These are phyloP conservation scores for Symbiotaphrina buchneri DNA, from an alignment of 495 filamentous ascomycete genomes.

Conservation along the genomic window DNA sequence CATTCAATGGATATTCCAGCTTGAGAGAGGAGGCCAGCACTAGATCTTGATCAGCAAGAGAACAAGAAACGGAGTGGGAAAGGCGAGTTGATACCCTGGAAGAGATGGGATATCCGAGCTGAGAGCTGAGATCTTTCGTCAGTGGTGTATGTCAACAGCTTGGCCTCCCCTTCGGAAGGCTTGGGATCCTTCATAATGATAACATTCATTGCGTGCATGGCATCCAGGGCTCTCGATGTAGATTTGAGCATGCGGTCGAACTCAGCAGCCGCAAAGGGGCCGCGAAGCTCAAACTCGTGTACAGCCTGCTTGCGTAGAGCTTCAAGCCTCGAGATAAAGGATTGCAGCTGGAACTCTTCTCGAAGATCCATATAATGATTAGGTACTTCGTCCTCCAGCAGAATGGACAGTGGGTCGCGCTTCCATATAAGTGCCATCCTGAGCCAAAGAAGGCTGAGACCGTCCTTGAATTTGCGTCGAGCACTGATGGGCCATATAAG, in stretches of 20 bases:
- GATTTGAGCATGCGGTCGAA: conserved; percentile 53
- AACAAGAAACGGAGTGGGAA: too few species aligned
- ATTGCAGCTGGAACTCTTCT: conserved; percentile 51
- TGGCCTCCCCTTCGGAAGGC: conserved; percentile 56
- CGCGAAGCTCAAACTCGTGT: conserved; percentile 64
- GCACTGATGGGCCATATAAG: conserved; percentile 87
- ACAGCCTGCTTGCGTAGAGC: conserved; percentile 46
- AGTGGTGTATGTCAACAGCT: conserved; percentile 55
- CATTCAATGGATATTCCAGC: conserved; percentile 78
- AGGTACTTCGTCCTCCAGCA: conserved; percentile 22
- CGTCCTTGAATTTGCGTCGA: conserved; percentile 63
- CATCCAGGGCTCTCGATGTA: conserved; percentile 66
- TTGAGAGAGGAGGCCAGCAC: conserved; percentile 84
- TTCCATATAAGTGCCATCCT: conserved; percentile 94
- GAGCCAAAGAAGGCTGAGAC: conserved; percentile 67
- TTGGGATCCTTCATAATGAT: conserved; percentile 63
- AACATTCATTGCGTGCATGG: conserved; percentile 88
- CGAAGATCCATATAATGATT: conserved; percentile 57
- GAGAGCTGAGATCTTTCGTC: conserved; percentile 61
- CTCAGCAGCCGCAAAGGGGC: conserved; percentile 51
- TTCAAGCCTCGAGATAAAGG: conserved; percentile 41
- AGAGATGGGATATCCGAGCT: conserved; percentile 73
- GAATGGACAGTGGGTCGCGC: conserved; percentile 64
- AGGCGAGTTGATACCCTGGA: conserved; percentile 33
- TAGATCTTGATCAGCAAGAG: conserved; percentile 11